Percentiles rank a stretch among this genome's conserved stretches.
phyloP scores from a whole-genome alignment of 2,329 filamentous ascomycete species.

The Bipolaris bicolor region DNA sequence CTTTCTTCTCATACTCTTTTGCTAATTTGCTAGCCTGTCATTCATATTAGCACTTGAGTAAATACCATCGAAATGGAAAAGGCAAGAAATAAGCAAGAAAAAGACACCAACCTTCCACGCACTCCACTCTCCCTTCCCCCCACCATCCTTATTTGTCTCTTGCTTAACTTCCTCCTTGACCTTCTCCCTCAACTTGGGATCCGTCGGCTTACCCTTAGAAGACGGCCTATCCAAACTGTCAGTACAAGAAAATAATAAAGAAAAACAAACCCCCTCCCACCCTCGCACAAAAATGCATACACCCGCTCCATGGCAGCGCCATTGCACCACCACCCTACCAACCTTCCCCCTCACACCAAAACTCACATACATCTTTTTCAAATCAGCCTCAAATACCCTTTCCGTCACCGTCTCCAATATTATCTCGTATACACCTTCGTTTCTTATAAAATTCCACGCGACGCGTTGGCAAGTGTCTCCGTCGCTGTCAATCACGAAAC shows the following conservation, averaged over 20 bases:
- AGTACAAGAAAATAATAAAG: neutral
- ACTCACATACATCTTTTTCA: too few species aligned
- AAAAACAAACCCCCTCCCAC: neutral
- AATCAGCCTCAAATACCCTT: too few species aligned
- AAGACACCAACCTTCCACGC: conserved; percentile 52
- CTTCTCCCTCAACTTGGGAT: conserved; percentile 53
- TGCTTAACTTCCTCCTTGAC: conserved; percentile 56
- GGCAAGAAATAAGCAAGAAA: neutral
- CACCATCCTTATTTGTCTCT: conserved; percentile 54
- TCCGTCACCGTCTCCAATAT: too few species aligned
- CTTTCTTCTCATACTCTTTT: conserved; percentile 52
- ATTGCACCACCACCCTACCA: too few species aligned
- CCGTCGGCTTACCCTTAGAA: conserved; percentile 54
- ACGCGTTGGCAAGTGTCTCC: too few species aligned
- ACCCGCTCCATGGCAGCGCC: too few species aligned
- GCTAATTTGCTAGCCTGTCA: conserved; percentile 50
- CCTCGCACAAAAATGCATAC: neutral
- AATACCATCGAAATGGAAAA: neutral
- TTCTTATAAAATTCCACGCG: too few species aligned
- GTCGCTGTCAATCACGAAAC: too few species aligned
- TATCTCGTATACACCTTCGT: too few species aligned
- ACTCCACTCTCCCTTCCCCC: conserved; percentile 56
- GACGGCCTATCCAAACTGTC: conserved; percentile 37
- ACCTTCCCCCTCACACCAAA: too few species aligned
- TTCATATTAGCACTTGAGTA: neutral